phyloP scores from a whole-genome alignment of 2,329 filamentous ascomycete species.

The Phyllosticta citriasiana region DNA sequence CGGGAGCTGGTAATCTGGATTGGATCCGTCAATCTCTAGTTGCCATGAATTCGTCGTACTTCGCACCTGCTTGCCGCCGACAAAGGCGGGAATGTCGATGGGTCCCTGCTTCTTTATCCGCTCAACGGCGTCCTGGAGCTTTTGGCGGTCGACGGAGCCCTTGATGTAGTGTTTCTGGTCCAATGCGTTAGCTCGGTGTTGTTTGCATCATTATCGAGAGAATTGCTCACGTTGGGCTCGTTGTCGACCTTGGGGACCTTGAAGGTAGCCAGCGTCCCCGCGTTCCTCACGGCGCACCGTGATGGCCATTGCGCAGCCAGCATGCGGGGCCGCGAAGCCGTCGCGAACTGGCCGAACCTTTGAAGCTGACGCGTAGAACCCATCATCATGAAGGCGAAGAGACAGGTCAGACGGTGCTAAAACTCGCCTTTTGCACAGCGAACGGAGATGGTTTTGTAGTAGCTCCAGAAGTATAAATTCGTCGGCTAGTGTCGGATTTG shows the following conservation, averaged over 20 bases:
- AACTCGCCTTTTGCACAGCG: background rate
- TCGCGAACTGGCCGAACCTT: slow-evolving; percentile 1
- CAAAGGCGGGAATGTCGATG: slow-evolving; percentile 69
- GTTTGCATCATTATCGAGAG: background rate
- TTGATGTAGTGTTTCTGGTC: slow-evolving; percentile 78
- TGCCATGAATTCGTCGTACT: background rate
- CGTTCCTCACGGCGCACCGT: slow-evolving; percentile 15
- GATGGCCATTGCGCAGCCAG: slow-evolving; percentile 3
- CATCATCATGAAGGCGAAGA: background rate
- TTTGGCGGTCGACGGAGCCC: slow-evolving; percentile 67
- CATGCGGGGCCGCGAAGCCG: slow-evolving; percentile 3
- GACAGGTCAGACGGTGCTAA: background rate
- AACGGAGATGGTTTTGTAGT: background rate
- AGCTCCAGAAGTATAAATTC: background rate
- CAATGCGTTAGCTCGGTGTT: background rate
- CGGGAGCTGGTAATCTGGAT: slow-evolving; percentile 55
- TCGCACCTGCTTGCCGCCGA: slow-evolving; percentile 70
- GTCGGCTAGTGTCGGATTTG: background rate
- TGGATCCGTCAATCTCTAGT: slow-evolving; percentile 6
- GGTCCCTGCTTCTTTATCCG: slow-evolving; percentile 58
- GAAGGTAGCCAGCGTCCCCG: slow-evolving; percentile 66
- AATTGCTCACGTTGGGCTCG: slow-evolving; percentile 75
- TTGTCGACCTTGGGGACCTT: slow-evolving; percentile 80
- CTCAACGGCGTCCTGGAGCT: slow-evolving; percentile 64
- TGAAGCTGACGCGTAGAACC: slow-evolving; percentile 3